Conservation (phyloP, 768 basidiomycete species). For the Epithele typhae region DNA sequence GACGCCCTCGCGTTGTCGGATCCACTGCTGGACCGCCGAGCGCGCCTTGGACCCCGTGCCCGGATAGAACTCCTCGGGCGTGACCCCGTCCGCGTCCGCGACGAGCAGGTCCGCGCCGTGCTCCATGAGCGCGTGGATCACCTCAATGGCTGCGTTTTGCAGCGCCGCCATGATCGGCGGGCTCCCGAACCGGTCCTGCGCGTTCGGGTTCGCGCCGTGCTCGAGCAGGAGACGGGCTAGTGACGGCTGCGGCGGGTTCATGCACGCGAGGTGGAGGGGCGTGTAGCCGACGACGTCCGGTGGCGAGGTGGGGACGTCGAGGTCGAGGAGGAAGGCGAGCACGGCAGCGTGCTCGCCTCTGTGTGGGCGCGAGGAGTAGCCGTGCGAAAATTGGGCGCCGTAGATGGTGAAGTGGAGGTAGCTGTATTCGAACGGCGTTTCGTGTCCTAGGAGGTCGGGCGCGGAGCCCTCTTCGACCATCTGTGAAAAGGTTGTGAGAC, state of each 20-base stretch:
- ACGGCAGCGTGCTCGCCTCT: constrained; percentile 32
- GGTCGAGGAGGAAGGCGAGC: constrained; percentile 37
- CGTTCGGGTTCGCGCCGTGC: constrained; percentile 45
- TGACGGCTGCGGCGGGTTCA: constrained; percentile 23
- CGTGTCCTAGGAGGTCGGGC: constrained; percentile 12
- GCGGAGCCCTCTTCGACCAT: constrained; percentile 9
- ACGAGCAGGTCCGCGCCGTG: constrained; percentile 42
- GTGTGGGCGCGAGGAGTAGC: too few species aligned
- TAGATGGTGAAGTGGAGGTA: constrained; percentile 13
- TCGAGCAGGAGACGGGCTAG: constrained; percentile 38
- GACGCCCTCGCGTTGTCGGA: constrained; percentile 41
- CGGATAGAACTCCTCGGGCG: constrained; percentile 29
- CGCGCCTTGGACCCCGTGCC: constrained; percentile 40
- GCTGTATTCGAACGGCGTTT: constrained; percentile 18
- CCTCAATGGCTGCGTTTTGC: constrained; percentile 1
- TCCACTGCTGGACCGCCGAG: constrained; percentile 42
- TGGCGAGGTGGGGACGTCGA: constrained; percentile 36
- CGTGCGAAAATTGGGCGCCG: constrained; percentile 14
- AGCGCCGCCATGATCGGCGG: constrained; percentile 29
- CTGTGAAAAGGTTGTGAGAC: neutral
- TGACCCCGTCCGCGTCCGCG: constrained; percentile 34
- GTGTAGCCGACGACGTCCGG: constrained; percentile 46
- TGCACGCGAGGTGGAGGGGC: constrained; percentile 44
- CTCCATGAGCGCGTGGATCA: constrained; percentile 45
- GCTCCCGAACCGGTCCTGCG: constrained; percentile 45